phyloP scores from a whole-genome alignment of 1,284 basidiomycete genomes.

The Trichosporon asahii region DNA sequence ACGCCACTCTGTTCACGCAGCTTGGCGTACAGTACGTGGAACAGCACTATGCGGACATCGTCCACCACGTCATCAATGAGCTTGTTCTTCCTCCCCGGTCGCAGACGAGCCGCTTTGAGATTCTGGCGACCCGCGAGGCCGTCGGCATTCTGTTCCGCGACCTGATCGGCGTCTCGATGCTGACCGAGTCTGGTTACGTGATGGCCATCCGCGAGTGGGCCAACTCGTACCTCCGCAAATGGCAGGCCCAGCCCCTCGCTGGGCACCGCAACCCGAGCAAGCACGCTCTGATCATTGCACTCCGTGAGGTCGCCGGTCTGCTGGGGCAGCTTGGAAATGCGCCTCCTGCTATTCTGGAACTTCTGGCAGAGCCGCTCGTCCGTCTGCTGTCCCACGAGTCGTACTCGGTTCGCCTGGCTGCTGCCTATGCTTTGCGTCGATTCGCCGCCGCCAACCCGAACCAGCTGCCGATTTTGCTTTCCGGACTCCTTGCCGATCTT shows the following conservation, averaged over 20 bases:
- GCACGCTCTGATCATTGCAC: conserved; percentile 67
- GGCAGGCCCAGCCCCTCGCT: conserved; percentile 82
- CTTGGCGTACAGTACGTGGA: conserved; percentile 80
- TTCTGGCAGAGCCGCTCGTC: conserved; percentile 78
- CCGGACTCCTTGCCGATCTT: conserved; percentile 80
- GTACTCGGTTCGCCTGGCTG: conserved; percentile 77
- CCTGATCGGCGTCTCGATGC: conserved; percentile 78
- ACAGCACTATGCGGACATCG: conserved; percentile 72
- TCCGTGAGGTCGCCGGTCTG: conserved; percentile 80
- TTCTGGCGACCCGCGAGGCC: conserved; percentile 67
- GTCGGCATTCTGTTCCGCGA: conserved; percentile 77
- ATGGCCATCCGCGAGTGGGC: conserved; percentile 82
- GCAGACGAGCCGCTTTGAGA: conserved; percentile 66
- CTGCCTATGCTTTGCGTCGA: conserved; percentile 81
- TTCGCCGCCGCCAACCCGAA: conserved; percentile 87
- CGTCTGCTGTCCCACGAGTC: conserved; percentile 82
- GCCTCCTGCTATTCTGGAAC: conserved; percentile 82
- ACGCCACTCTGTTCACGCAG: conserved; percentile 69
- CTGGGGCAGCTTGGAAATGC: conserved; percentile 88
- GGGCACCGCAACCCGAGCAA: conserved; percentile 71
- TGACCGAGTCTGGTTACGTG: conserved; percentile 91
- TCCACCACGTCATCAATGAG: conserved; percentile 74
- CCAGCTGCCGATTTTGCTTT: conserved; percentile 75
- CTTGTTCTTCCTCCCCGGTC: conserved; percentile 62
- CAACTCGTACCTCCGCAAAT: conserved; percentile 75